Percentiles rank a stretch among this genome's conserved stretches.
phyloP scores from a whole-genome alignment of 129 eudicot genomes.

The Helichrysum umbraculigerum region DNA sequence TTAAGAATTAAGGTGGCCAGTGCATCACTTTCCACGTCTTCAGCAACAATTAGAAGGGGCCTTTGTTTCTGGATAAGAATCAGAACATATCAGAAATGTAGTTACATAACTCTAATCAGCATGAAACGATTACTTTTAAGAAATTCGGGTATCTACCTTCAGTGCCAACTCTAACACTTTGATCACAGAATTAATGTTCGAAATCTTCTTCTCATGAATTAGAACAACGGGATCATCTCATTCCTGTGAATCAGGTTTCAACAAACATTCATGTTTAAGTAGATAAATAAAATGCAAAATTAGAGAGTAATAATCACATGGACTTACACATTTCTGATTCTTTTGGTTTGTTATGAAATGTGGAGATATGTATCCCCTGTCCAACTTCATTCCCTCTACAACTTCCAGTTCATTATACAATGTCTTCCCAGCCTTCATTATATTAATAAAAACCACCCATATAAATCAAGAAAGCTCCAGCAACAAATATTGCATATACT shows the following conservation, averaged over 20 bases:
- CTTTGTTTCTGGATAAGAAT: slow-evolving; percentile 54
- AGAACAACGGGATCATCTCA: slow-evolving; percentile 67
- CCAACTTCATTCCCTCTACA: slow-evolving; percentile 46
- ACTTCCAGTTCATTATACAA: slow-evolving; percentile 34
- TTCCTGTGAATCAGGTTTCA: slow-evolving; percentile 41
- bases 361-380: slow-evolving; percentile 42
- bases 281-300: neutral
- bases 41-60: slow-evolving; percentile 70
- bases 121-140: too few species aligned
- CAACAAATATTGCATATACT: neutral
- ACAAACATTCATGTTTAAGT: neutral
- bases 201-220: slow-evolving; percentile 73
- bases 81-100: neutral
- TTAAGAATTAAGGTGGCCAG: slow-evolving; percentile 76
- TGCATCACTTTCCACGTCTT: slow-evolving; percentile 75
- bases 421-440: slow-evolving; percentile 36
- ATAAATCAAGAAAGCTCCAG: neutral
- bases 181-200: slow-evolving; percentile 57
- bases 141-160: slow-evolving; percentile 44
- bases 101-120: neutral
- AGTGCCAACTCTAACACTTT: slow-evolving; percentile 69
- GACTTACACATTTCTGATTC: slow-evolving; percentile 77
- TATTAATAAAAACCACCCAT: neutral
- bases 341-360: slow-evolving; percentile 68
- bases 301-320: neutral